These are phyloP conservation scores for Cardamine chenopodiifolia DNA, from an alignment of 345 rosid species.

Conservation along the genomic window DNA sequence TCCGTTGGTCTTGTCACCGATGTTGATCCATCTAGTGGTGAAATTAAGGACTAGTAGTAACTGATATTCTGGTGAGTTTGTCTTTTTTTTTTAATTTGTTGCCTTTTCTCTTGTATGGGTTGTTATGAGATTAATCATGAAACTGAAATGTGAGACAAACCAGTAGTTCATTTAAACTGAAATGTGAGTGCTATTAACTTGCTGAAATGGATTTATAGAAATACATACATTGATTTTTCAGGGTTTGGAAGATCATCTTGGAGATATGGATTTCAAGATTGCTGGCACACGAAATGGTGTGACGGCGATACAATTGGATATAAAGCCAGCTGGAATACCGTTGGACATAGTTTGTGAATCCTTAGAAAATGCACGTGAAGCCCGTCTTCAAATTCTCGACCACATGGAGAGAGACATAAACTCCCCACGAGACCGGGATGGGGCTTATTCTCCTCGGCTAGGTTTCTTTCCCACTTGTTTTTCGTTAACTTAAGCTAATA, in stretches of 20 bases:
- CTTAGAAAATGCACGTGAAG: slow-evolving; percentile 80
- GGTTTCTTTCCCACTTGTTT: slow-evolving; percentile 49
- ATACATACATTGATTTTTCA: slow-evolving; percentile 31
- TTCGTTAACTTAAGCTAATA: not conserved
- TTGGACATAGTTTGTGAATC: slow-evolving; percentile 86
- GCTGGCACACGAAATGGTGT: slow-evolving; percentile 92
- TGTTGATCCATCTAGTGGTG: slow-evolving; percentile 73
- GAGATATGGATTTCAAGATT: slow-evolving; percentile 99
- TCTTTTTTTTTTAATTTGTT: slow-evolving; percentile 1
- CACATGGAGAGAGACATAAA: slow-evolving; percentile 81
- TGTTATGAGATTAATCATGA: not conserved
- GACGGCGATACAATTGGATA: slow-evolving; percentile 93
- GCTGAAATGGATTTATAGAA: not conserved
- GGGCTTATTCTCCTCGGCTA: slow-evolving; percentile 63
- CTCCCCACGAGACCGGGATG: slow-evolving; percentile 66
- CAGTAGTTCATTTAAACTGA: slow-evolving; percentile 2
- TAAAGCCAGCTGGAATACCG: slow-evolving; percentile 99
- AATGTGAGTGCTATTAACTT: not conserved
- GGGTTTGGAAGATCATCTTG: slow-evolving; percentile 98
- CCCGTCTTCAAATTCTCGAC: slow-evolving; percentile 89
- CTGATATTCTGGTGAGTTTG: slow-evolving; percentile 86
- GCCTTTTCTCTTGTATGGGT: slow-evolving; percentile 10
- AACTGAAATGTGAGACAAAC: not conserved
- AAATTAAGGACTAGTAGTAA: slow-evolving; percentile 76
- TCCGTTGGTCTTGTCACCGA: slow-evolving; percentile 94